These are phyloP conservation scores for Begonia peltatifolia DNA, from an alignment of 306 rosid genomes.

Conservation along the genomic window DNA sequence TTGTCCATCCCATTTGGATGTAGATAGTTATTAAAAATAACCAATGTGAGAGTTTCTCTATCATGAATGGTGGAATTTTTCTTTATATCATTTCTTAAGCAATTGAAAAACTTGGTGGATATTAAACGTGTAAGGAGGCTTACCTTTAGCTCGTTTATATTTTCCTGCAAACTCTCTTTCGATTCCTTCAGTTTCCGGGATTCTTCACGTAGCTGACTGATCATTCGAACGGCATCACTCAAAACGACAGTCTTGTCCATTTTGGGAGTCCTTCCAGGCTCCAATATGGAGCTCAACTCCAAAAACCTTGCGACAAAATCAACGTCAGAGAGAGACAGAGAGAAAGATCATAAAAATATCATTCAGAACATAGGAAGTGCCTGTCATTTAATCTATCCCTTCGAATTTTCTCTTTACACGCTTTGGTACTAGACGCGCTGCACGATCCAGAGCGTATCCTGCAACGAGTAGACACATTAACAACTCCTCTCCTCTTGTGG, in stretches of 20 bases:
- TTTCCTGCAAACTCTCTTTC: constrained; percentile 36
- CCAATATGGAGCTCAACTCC: constrained; percentile 70
- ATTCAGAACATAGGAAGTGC: constrained; percentile 21
- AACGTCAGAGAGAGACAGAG: constrained; percentile 10
- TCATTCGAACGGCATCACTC: constrained; percentile 55
- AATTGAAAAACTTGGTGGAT: not conserved
- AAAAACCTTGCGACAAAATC: constrained; percentile 44
- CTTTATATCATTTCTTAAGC: constrained; percentile 2
- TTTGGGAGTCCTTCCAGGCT: constrained; percentile 68
- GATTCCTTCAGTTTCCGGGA: constrained; percentile 48
- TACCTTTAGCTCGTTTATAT: constrained; percentile 76
- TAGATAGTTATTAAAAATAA: too few relatives aligned
- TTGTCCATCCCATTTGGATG: too few relatives aligned
- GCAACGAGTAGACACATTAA: too few relatives aligned
- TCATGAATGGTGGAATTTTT: not conserved
- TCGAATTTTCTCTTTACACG: constrained; percentile 81
- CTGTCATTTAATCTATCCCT: constrained; percentile 87
- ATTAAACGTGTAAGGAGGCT: not conserved
- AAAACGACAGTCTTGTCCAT: constrained; percentile 62
- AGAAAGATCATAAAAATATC: constrained; percentile 4
- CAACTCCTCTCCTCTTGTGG: too few relatives aligned
- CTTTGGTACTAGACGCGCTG: constrained; percentile 34
- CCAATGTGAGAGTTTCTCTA: too few relatives aligned
- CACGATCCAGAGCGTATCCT: too few relatives aligned
- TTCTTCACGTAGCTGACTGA: constrained; percentile 55